Percentiles rank a stretch among this genome's conserved stretches.
Conservation (phyloP, 352 stramenopile species). For the Phytophthora vignae region DNA sequence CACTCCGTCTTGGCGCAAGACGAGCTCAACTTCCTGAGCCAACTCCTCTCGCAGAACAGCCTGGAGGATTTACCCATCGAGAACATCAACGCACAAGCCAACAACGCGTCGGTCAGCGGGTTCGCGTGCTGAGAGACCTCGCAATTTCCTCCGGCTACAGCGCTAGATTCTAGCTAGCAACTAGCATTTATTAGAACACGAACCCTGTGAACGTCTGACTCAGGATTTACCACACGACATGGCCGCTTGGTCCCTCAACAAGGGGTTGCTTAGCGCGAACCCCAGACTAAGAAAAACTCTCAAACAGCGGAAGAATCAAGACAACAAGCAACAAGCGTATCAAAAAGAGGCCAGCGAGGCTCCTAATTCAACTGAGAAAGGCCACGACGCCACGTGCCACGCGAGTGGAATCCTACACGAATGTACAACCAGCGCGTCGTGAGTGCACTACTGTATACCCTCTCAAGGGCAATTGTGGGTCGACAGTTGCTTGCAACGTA, state of each 20-base stretch:
- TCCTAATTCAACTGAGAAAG: constrained; percentile 9
- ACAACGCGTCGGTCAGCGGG: not conserved
- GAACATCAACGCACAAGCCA: not conserved
- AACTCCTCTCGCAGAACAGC: constrained; percentile 33
- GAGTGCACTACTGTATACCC: not conserved
- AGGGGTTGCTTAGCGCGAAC: not conserved
- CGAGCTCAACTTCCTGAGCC: constrained; percentile 31
- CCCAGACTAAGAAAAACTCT: not conserved
- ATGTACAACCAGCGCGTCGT: not conserved
- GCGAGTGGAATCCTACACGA: not conserved
- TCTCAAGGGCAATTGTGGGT: not conserved
- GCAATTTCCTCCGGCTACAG: not conserved
- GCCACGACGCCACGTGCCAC: not conserved
- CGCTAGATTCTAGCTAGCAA: not conserved
- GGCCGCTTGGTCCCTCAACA: not conserved
- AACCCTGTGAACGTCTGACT: not conserved
- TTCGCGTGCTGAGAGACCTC: constrained; percentile 13
- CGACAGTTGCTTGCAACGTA: not conserved
- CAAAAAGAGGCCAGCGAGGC: not conserved
- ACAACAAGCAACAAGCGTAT: not conserved
- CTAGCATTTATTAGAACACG: not conserved
- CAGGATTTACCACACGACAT: not conserved
- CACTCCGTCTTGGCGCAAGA: constrained; percentile 30
- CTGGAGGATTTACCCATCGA: constrained; percentile 26
- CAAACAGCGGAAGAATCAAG: not conserved